A percentile compares a stretch with the other conserved stretches of the same genome.
phyloP scores from a whole-genome alignment of 2,329 filamentous ascomycete species.

The Epichloe sp. region DNA sequence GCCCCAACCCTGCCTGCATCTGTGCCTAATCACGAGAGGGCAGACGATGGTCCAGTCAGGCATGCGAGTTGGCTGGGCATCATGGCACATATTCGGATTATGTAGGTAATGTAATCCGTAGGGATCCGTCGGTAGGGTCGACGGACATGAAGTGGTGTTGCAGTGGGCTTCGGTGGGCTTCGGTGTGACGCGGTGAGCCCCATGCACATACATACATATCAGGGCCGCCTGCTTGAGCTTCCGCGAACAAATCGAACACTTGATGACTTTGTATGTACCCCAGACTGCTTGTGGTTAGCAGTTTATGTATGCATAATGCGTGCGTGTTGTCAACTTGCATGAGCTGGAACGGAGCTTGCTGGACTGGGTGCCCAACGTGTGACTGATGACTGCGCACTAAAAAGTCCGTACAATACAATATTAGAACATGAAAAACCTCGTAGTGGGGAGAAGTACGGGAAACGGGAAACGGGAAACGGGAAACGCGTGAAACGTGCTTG shows the following conservation, averaged over 20 bases:
- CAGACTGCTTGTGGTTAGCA: constrained; percentile 1
- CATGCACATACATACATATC: neutral
- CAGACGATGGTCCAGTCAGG: constrained; percentile 1
- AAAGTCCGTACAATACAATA: no score
- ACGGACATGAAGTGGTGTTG: neutral
- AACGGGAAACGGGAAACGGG: no score
- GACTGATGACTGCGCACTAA: neutral
- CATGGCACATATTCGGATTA: neutral
- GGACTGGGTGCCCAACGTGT: constrained; percentile 2
- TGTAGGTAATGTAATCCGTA: no score
- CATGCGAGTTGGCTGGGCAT: neutral
- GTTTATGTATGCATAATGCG: neutral
- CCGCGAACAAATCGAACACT: neutral
- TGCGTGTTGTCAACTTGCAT: neutral
- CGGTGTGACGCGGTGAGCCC: no score
- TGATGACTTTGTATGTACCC: neutral
- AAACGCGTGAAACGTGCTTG: no score
- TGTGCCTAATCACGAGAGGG: constrained; percentile 5
- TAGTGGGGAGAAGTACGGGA: no score
- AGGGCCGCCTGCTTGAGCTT: neutral
- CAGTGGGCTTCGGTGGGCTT: neutral
- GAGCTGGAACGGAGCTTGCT: neutral
- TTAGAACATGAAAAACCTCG: neutral
- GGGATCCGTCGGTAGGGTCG: no score
- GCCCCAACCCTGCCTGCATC: constrained; percentile 1